Conservation (phyloP, 768 basidiomycete genomes). For the Crepidotus variabilis region DNA sequence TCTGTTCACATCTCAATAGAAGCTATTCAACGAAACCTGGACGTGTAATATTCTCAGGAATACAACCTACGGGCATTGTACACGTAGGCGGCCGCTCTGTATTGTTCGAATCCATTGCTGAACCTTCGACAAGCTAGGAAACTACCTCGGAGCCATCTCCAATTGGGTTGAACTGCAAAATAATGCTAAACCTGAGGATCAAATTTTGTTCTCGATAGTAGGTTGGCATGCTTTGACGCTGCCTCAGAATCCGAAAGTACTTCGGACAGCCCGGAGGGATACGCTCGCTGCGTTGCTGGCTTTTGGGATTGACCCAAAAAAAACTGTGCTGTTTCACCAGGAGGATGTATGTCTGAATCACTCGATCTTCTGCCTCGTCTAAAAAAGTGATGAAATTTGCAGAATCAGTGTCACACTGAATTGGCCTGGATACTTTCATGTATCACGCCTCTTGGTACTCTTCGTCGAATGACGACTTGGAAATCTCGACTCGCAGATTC, state of each 20-base stretch:
- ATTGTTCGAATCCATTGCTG: slow-evolving; percentile 1
- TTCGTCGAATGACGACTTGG: slow-evolving; percentile 95
- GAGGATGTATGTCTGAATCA: slow-evolving; percentile 71
- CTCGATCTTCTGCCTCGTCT: background rate
- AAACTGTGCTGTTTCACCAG: slow-evolving; percentile 80
- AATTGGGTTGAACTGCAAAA: slow-evolving; percentile 87
- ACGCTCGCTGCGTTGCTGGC: slow-evolving; percentile 84
- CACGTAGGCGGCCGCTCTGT: slow-evolving; percentile 51
- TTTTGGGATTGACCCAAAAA: slow-evolving; percentile 75
- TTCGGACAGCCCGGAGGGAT: slow-evolving; percentile 62
- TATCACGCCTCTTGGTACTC: slow-evolving; percentile 74
- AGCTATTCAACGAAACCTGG: slow-evolving; percentile 6
- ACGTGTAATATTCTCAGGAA: slow-evolving; percentile 79
- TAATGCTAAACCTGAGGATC: slow-evolving; percentile 50
- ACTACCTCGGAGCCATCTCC: slow-evolving; percentile 85
- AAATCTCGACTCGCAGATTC: slow-evolving; percentile 79
- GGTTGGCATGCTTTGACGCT: slow-evolving; percentile 94
- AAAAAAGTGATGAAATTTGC: background rate
- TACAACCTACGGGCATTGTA: slow-evolving; percentile 90
- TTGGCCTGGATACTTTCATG: slow-evolving; percentile 90
- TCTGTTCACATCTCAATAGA: background rate
- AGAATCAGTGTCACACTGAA: slow-evolving; percentile 86
- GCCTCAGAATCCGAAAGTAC: slow-evolving; percentile 71
- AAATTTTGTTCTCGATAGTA: slow-evolving; percentile 81
- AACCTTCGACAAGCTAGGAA: slow-evolving; percentile 65